Evolutionary conservation across 139 green algal genomes (phyloP), one percentile per base, ranked within the genome.

Genomic region (Bryopsis sp.): DNA sequence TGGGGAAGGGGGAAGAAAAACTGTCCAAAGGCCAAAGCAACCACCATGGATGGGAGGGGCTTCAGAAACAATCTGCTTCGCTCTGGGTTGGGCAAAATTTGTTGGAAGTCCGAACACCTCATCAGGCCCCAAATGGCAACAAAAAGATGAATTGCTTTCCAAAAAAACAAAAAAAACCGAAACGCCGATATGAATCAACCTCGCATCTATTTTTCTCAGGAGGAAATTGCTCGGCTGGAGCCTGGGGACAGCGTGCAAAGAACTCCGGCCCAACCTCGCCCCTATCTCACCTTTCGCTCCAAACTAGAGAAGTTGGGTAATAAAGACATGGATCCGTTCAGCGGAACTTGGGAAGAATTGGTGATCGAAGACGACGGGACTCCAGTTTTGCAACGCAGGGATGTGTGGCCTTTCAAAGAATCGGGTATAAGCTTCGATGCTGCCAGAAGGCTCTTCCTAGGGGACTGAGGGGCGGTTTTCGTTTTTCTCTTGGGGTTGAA

Each of bases 261-360:
- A 11, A 78, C 72, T 34, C 76, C 81, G 34, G 76, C 83, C 4
- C 72, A 63, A 33, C 75, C 74, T 33, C 59, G 59, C 7, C 33
- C 59, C 7, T 47, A 48, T 46, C n/a, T 67, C 59, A 47, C 33
- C 7, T 67, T 47, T 47, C 7, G 7, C 43, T 54, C 43, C 22
- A 67, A 48, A 46, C 59, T 62, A 36, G 58, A 36, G 62, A 78
- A 24, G 8, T 73, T 76, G 5, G 39, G 5, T 31, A 31, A 39
- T 11, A 26, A 58, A 35, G 34, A 29, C 22, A 31, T 11, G 8
- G 64, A 62, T 48, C 46, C 75, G 47, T 67, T 76, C 39, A 48
- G 81, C 39, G 85, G 84, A 67, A 84, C 81, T 11, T 83, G 83
- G 80, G 86, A 95, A 74, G 66, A 70, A 48, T 48, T 92, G 28